These are phyloP conservation scores for Malus hybrid DNA, from an alignment of 331 rosid species.

Conservation along the genomic window DNA sequence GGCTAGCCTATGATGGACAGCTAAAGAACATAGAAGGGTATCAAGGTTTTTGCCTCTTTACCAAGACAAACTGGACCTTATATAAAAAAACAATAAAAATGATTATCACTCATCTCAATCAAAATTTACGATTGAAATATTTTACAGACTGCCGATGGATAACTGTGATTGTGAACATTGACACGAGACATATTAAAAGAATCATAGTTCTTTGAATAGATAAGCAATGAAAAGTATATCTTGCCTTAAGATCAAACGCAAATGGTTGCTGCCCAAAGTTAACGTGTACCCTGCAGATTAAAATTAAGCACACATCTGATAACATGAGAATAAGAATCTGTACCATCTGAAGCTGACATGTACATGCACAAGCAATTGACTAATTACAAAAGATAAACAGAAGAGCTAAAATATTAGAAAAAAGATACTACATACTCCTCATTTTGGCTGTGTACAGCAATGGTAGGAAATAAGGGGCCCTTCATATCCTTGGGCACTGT, in stretches of 20 bases:
- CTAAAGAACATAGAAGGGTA: neutral
- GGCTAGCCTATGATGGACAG: neutral
- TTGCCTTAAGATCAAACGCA: slow-evolving; percentile 82
- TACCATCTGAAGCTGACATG: neutral
- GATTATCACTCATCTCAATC: neutral
- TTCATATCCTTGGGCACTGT: slow-evolving; percentile 53
- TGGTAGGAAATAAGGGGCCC: slow-evolving; percentile 78
- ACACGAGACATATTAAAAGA: neutral
- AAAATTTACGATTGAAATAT: neutral
- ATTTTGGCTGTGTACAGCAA: slow-evolving; percentile 95
- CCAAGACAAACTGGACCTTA: neutral
- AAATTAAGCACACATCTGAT: slow-evolving; percentile 28
- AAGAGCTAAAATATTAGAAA: slow-evolving; percentile 2
- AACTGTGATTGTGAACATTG: neutral
- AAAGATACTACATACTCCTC: slow-evolving; percentile 71
- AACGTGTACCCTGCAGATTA: slow-evolving; percentile 77
- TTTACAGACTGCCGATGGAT: neutral
- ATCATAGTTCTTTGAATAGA: neutral
- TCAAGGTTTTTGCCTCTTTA: neutral
- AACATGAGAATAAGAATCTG: slow-evolving; percentile 7
- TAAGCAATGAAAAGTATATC: slow-evolving; percentile 2
- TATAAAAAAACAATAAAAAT: neutral
- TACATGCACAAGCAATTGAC: neutral
- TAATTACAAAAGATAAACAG: neutral
- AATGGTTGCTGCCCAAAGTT: slow-evolving; percentile 94